These are phyloP conservation scores for Aspergillus sojae DNA, from an alignment of 2,329 filamentous ascomycete genomes.

Conservation along the genomic window DNA sequence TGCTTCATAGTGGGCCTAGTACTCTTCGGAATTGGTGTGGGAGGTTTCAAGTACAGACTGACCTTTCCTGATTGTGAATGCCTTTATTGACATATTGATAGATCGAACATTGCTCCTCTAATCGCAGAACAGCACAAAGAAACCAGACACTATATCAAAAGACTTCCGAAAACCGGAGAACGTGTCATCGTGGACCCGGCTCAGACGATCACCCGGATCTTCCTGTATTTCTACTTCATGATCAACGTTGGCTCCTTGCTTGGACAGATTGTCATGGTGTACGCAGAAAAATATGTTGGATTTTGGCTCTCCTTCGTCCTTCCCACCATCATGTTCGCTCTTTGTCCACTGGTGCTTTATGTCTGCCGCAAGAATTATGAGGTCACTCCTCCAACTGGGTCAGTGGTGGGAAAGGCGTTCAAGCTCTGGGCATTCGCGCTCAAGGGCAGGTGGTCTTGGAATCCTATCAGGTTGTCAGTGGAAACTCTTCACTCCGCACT, in stretches of 20 bases:
- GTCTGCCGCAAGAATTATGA: slow-evolving; percentile 66
- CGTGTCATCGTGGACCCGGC: slow-evolving; percentile 71
- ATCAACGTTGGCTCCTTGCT: slow-evolving; percentile 68
- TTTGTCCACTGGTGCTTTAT: slow-evolving; percentile 64
- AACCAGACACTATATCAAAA: slow-evolving; percentile 60
- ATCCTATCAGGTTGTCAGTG: slow-evolving; percentile 52
- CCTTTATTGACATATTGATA: slow-evolving; percentile 5
- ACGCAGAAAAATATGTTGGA: slow-evolving; percentile 74
- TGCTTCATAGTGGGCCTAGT: slow-evolving; percentile 67
- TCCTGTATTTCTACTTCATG: slow-evolving; percentile 71
- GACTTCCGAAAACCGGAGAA: slow-evolving; percentile 58
- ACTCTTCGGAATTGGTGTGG: slow-evolving; percentile 72
- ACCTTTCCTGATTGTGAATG: background rate
- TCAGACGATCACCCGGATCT: slow-evolving; percentile 69
- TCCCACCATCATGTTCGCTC: slow-evolving; percentile 66
- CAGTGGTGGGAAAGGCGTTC: slow-evolving; percentile 69
- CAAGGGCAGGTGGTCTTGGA: slow-evolving; percentile 65
- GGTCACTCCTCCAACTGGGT: slow-evolving; percentile 69
- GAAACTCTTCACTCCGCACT: background rate
- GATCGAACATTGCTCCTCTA: slow-evolving; percentile 71
- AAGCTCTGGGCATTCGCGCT: slow-evolving; percentile 62
- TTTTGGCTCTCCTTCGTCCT: slow-evolving; percentile 65
- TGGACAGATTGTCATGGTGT: slow-evolving; percentile 68
- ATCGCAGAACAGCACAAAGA: slow-evolving; percentile 71
- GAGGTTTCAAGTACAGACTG: slow-evolving; percentile 67